Percentiles rank a stretch among this genome's conserved stretches.
phyloP scores from a whole-genome alignment of 208 protist genomes.

The Acanthamoeba sp. region DNA sequence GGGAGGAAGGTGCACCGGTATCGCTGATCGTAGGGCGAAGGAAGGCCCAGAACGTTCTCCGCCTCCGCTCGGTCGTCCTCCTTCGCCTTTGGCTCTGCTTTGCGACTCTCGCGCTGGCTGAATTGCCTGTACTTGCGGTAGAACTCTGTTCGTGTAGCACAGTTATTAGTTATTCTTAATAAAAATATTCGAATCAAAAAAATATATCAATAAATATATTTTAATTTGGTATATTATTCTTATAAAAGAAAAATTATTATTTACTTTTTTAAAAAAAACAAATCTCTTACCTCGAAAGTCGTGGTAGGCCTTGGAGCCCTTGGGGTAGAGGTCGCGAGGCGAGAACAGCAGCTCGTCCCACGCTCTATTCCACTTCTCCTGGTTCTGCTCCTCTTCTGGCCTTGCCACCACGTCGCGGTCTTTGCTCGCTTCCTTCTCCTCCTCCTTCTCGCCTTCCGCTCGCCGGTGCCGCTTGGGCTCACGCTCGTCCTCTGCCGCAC shows the following conservation, averaged over 20 bases:
- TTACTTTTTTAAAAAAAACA: background rate
- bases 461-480: too few species aligned
- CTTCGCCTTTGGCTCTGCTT: background rate
- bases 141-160: too few species aligned
- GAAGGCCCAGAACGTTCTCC: slow-evolving; percentile 30
- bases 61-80: background rate
- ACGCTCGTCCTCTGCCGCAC: too few species aligned
- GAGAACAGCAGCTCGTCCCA: slow-evolving; percentile 59
- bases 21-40: slow-evolving; percentile 38
- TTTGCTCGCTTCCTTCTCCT: too few species aligned
- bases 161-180: too few species aligned
- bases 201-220: background rate
- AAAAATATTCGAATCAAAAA: background rate
- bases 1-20: background rate
- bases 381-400: background rate
- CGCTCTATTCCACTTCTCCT: background rate
- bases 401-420: too few species aligned
- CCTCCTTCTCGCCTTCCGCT: too few species aligned
- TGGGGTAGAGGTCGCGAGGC: slow-evolving; percentile 1
- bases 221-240: too few species aligned
- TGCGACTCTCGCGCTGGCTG: background rate
- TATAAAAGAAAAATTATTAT: too few species aligned
- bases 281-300: slow-evolving; percentile 24
- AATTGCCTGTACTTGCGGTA: slow-evolving; percentile 36
- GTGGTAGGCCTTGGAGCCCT: slow-evolving; percentile 31